Percentiles rank a stretch among this genome's conserved stretches.
phyloP scores from a whole-genome alignment of 2,329 filamentous ascomycete species.

The Polytolypa hystricis region DNA sequence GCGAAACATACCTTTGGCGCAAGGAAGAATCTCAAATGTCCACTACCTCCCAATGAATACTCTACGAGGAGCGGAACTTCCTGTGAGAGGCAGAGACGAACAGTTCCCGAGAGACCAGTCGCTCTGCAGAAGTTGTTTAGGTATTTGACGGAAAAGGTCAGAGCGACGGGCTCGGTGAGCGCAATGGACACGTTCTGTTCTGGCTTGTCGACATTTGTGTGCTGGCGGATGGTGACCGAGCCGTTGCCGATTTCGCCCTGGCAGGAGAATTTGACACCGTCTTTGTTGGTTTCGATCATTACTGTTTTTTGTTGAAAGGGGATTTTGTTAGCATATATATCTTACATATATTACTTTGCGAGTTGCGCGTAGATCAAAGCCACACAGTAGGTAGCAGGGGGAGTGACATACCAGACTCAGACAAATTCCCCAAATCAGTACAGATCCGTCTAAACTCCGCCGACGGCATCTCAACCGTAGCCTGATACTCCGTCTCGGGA shows the following conservation, averaged over 20 bases:
- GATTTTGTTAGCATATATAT: neutral
- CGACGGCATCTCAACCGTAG: constrained; percentile 80
- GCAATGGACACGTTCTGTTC: constrained; percentile 78
- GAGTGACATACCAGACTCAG: constrained; percentile 79
- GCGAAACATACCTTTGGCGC: constrained; percentile 78
- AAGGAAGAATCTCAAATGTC: constrained; percentile 92
- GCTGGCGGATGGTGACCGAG: constrained; percentile 78
- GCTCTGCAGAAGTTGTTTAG: constrained; percentile 99
- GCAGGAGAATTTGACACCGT: constrained; percentile 91
- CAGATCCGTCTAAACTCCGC: constrained; percentile 90
- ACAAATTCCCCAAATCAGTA: constrained; percentile 80
- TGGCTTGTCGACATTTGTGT: constrained; percentile 82
- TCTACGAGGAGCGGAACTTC: constrained; percentile 95
- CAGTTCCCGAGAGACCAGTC: constrained; percentile 64
- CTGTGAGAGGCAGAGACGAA: constrained; percentile 89
- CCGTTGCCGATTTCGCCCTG: constrained; percentile 93
- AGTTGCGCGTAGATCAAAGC: no score
- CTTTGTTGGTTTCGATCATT: constrained; percentile 90
- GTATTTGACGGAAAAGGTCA: constrained; percentile 98
- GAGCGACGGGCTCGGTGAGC: constrained; percentile 78
- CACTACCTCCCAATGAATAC: constrained; percentile 69
- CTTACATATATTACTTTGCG: no score
- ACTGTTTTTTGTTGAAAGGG: constrained; percentile 48
- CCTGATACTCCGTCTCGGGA: constrained; percentile 95
- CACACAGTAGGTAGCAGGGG: no score